Percentiles rank a stretch among this genome's conserved stretches.
These are phyloP conservation scores for Fraxinus dipetala DNA, from an alignment of 305 asterid genomes.

Conservation along the genomic window DNA sequence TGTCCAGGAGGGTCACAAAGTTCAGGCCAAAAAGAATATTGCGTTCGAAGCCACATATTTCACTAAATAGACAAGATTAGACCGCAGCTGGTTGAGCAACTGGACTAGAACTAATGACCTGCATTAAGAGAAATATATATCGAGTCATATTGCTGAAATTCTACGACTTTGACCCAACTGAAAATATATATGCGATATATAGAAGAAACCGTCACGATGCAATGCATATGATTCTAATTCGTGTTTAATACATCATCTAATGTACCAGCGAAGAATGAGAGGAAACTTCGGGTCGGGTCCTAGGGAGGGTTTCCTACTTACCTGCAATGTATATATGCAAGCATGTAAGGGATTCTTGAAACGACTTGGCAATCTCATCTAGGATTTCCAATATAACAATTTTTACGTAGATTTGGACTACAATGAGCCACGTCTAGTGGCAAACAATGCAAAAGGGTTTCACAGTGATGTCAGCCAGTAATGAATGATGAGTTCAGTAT, in stretches of 20 bases:
- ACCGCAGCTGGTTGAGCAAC: conserved; percentile 63
- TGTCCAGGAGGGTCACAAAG: conserved; percentile 4
- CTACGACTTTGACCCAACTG: neutral
- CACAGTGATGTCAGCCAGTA: neutral
- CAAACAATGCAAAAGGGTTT: conserved; percentile 3
- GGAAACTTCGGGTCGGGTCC: conserved; percentile 60
- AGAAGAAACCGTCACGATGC: conserved; percentile 18
- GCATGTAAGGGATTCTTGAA: conserved; percentile 44
- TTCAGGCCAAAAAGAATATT: neutral
- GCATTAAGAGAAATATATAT: conserved; percentile 27
- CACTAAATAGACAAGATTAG: conserved; percentile 29
- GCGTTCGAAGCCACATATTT: neutral
- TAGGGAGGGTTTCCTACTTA: conserved; percentile 54
- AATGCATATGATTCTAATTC: neutral
- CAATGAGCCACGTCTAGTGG: conserved; percentile 3
- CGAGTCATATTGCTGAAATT: neutral
- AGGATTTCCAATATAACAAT: conserved; percentile 18
- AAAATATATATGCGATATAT: conserved; percentile 15
- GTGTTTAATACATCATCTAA: conserved; percentile 36
- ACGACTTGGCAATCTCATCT: conserved; percentile 30
- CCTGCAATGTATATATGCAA: conserved; percentile 68
- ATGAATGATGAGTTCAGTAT: neutral
- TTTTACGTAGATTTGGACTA: conserved; percentile 12
- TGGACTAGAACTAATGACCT: conserved; percentile 67
- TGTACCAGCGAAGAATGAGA: conserved; percentile 61